Conservation (phyloP, 805 yeast species). For the Blastobotrys chiropterorum region DNA sequence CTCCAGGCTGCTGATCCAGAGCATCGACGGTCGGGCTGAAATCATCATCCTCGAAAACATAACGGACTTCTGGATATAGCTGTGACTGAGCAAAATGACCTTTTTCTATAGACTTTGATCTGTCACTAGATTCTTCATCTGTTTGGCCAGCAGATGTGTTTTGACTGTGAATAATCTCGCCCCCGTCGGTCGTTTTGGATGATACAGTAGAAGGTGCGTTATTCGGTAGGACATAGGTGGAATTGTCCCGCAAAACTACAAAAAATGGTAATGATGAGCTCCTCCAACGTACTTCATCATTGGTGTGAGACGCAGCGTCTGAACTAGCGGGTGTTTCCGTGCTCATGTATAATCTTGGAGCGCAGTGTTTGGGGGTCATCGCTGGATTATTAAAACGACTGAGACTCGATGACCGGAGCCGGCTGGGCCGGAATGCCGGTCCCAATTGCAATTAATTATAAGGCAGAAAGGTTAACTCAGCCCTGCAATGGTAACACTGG, state of each 20-base stretch:
- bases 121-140: neutral
- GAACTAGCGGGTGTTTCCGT: neutral
- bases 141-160: neutral
- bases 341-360: neutral
- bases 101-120: neutral
- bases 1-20: slow-evolving; percentile 26
- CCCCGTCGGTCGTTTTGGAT: neutral
- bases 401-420: too few species aligned
- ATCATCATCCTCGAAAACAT: slow-evolving; percentile 33
- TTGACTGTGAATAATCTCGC: neutral
- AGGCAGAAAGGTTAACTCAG: too few species aligned
- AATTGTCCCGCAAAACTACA: slow-evolving; percentile 17
- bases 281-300: slow-evolving; percentile 12
- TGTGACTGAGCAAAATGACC: slow-evolving; percentile 1
- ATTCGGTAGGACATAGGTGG: slow-evolving; percentile 2
- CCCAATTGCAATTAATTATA: too few species aligned
- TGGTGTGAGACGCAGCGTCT: neutral
- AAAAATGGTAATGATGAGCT: slow-evolving; percentile 21
- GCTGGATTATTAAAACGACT: too few species aligned
- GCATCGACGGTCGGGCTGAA: slow-evolving; percentile 30
- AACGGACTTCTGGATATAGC: slow-evolving; percentile 33
- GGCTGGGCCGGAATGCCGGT: too few species aligned
- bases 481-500: too few species aligned
- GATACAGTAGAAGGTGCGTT: neutral
- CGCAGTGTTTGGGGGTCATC: too few species aligned